Base-by-base conservation (phyloP, 202 grass and related monocot genomes). In the Hordeum pubiflorum region DNA sequence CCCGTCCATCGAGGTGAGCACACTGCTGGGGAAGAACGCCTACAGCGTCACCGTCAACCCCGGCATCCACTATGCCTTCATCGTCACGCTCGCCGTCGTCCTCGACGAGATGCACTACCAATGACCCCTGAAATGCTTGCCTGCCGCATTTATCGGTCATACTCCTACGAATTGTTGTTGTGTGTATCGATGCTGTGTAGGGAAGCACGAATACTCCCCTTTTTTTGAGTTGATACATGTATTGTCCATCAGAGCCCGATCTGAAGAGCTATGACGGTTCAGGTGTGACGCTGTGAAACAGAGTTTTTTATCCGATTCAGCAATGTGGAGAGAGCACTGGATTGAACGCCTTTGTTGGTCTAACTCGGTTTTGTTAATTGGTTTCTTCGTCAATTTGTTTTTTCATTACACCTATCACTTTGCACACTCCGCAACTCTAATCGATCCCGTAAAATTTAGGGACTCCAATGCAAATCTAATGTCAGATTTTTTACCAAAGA, bases 91-190 rank as follows among this genome's bases (percentile, higher is more conserved):
- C 69, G 84, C 88, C 43, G 83, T 94, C 52, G 31, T 91, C 75
- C 86, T 94, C 6, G 89, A 94, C 71, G 86, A 94, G 62, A 91
- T 94, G 58, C 74, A 94, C 76, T 89, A 34, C 78, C 87, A 89
- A 62, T 61, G 78, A 85, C 72, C 27, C 27, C 27, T 29, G 27
- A 29, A 29, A 29, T 29, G 27, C 27, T 29, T 0, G 31, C 31
- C 3, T 4, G 4, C 4, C 4, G 27, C 27, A 2, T 29, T 29
- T 29, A 29, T 29, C 4, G 37, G 7, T 29, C 27, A 29, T 29
- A 2, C 13, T 48, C 68, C 13, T 15, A 8, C 40, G 69, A 11
- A 71, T 48, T 9, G 21, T 2, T 32, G 43, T 29, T 29, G 27
- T 4, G 5, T 48, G 40, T 13, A 22, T 29, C 22, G 1, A 69